These are phyloP conservation scores for Teunomyces kruisii DNA, from an alignment of 805 yeast species.

Conservation along the genomic window DNA sequence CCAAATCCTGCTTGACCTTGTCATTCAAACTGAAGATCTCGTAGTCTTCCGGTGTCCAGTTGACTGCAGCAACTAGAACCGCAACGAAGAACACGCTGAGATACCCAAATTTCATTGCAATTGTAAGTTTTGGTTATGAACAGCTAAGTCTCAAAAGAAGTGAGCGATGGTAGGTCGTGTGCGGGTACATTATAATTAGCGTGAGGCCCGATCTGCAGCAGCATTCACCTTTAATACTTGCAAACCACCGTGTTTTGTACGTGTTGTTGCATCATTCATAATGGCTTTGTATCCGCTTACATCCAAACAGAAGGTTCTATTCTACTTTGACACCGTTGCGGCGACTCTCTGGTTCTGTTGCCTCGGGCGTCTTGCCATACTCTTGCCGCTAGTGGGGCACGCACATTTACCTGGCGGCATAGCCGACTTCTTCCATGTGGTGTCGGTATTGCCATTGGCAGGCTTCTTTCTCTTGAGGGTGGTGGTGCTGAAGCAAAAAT, in stretches of 20 bases:
- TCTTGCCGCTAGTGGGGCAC: constrained; percentile 65
- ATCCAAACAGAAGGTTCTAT: constrained; percentile 28
- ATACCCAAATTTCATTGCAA: constrained; percentile 11
- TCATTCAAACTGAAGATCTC: constrained; percentile 78
- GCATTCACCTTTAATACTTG: too few species aligned
- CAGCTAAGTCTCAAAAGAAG: neutral
- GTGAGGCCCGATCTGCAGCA: neutral
- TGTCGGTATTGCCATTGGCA: constrained; percentile 33
- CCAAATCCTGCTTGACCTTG: constrained; percentile 61
- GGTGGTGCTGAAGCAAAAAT: constrained; percentile 7
- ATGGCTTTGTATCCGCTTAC: constrained; percentile 42
- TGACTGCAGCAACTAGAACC: constrained; percentile 29
- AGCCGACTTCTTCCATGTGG: constrained; percentile 58
- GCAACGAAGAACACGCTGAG: constrained; percentile 14
- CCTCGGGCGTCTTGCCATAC: constrained; percentile 46
- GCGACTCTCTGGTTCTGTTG: constrained; percentile 51
- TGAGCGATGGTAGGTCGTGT: neutral
- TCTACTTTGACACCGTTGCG: constrained; percentile 33
- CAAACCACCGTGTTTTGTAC: neutral
- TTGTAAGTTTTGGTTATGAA: constrained; percentile 11
- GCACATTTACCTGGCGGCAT: constrained; percentile 69
- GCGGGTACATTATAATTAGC: neutral
- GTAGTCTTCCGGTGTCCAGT: constrained; percentile 67
- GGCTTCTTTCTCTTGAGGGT: constrained; percentile 18
- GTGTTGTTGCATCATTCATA: neutral